Evolutionary conservation across 306 rosid genomes (phyloP), one percentile per base, ranked within the genome.

Genomic region (Trifolium subterraneum): DNA sequence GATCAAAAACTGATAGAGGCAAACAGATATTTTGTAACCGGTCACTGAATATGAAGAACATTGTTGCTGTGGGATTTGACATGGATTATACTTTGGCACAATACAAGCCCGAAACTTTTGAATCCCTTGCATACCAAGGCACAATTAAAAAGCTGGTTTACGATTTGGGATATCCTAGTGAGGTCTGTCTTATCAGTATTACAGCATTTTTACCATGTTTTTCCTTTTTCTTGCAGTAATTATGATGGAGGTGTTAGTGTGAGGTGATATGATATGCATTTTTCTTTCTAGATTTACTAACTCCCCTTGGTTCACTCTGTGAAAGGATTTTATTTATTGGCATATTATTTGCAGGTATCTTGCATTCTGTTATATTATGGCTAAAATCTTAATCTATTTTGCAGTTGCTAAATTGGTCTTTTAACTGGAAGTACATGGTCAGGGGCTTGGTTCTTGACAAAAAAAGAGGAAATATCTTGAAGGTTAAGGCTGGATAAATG

Each of bases 21-120:
- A 92, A 90, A 90, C 96, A 78, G 52, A 90, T 94, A 44, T 94
- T 94, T 80, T 94, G 99, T 85, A 94, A 94, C 85, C 83, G 97
- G 70, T 87, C 99, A 19, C 81, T 94, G 83, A 94, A 94, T 75
- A 94, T 94, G 99, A 94, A 84, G 89, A 88, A 64, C 79, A 92
- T 92, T 59, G 92, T 92, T 76, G 96, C 99, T 20, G 97, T 92
- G 20, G 99, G 99, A 68, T 94, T 94, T 79, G 99, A 94, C 83
- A 92, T 94, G 99, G 99, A 94, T 84, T 94, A 94, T 83, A 94
- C 99, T 52, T 83, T 94, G 68, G 99, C 99, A n/a, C 99, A 94
- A 58, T 94, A 94, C 90, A 94, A 83, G 88, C 88, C 99, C 2
- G 99, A 94, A 79, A 94, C 99, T 69, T 94, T 94, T 51, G 97